Conservation (phyloP, 176 grass and related monocot genomes). For the Oryza australiensis region DNA sequence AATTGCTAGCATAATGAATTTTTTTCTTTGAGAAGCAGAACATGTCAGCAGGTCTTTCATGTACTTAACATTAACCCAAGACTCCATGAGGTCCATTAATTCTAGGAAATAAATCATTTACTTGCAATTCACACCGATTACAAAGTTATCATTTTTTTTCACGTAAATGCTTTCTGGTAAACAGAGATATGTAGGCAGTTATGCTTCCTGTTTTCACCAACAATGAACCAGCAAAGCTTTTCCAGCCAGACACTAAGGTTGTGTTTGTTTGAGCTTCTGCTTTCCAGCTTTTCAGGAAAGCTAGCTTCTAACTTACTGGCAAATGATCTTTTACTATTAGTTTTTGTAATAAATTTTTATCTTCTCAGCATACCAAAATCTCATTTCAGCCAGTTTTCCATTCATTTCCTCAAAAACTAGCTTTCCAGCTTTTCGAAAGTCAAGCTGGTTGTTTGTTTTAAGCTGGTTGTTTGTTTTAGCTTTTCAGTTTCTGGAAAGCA, state of each 20-base stretch:
- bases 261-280: no score
- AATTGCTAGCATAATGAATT: constrained; percentile 5
- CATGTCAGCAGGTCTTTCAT: background rate
- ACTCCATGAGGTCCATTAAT: background rate
- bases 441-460: no score
- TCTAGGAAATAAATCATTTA: background rate
- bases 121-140: background rate
- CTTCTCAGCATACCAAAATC: no score
- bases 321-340: no score
- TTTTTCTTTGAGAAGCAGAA: background rate
- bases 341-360: no score
- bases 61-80: background rate
- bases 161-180: background rate
- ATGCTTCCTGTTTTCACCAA: background rate
- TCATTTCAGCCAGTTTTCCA: no score
- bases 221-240: background rate
- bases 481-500: no score
- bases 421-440: no score
- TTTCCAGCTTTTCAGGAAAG: no score
- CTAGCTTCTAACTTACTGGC: no score
- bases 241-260: background rate
- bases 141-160: constrained; percentile 7
- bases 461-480: no score
- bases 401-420: no score
- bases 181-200: background rate